Evolutionary conservation across 768 basidiomycete species (phyloP).

Genomic region (Austroboletus eburneus): DNA sequence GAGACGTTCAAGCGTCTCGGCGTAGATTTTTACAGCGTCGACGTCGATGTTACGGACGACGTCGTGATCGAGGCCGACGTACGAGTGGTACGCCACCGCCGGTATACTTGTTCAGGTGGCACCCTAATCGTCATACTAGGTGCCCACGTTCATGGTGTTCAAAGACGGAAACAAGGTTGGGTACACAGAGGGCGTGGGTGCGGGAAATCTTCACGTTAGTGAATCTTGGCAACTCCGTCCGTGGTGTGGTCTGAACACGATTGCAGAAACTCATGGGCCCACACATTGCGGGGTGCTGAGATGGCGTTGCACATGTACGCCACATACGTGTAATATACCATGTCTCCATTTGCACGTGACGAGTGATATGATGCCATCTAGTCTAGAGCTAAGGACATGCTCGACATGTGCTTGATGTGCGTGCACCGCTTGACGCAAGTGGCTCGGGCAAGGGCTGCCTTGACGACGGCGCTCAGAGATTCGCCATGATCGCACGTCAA

Average conservation of each 20-base stretch:
- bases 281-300: background rate
- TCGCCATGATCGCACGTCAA: background rate
- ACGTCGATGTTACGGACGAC: conserved; percentile 56
- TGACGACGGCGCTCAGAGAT: conserved; percentile 2
- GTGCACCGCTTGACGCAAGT: background rate
- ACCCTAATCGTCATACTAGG: too few species aligned
- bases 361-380: too few species aligned
- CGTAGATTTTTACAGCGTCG: conserved; percentile 67
- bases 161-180: conserved; percentile 28
- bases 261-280: background rate
- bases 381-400: too few species aligned
- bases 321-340: too few species aligned
- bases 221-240: conserved; percentile 8
- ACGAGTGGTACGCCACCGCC: conserved; percentile 46
- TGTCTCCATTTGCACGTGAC: too few species aligned
- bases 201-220: conserved; percentile 24
- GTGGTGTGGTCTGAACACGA: background rate
- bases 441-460: background rate
- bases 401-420: too few species aligned
- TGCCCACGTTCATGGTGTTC: conserved; percentile 29
- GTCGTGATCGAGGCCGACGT: conserved; percentile 58
- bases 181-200: conserved; percentile 23
- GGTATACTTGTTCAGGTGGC: too few species aligned
- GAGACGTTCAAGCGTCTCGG: conserved; percentile 26
- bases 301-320: too few species aligned